These are phyloP conservation scores for Rhizopus sp. DNA, from an alignment of 371 early-diverging fungal species.

Conservation along the genomic window DNA sequence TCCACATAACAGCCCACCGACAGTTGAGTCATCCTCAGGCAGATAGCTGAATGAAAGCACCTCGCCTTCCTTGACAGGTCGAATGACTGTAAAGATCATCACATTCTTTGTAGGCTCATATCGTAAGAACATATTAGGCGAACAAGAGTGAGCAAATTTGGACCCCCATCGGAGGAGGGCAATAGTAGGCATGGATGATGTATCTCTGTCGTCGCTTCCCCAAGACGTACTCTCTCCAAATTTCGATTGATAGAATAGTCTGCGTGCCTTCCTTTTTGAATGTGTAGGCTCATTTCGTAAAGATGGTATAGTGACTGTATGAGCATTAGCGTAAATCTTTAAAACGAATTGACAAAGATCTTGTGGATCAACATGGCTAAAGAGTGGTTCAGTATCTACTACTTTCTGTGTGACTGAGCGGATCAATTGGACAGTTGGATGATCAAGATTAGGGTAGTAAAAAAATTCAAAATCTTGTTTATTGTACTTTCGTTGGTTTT, in stretches of 20 bases:
- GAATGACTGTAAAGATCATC: constrained; percentile 43
- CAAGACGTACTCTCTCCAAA: constrained; percentile 27
- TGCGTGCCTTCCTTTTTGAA: constrained; percentile 23
- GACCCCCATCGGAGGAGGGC: constrained; percentile 47
- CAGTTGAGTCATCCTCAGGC: constrained; percentile 44
- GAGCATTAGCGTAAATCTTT: constrained; percentile 54
- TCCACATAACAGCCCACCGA: constrained; percentile 49
- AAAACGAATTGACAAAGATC: constrained; percentile 39
- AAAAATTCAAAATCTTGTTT: constrained; percentile 40
- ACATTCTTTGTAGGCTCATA: constrained; percentile 35
- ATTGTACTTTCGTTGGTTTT: constrained; percentile 10
- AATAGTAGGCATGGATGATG: constrained; percentile 26
- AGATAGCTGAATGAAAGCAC: constrained; percentile 47
- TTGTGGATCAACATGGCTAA: constrained; percentile 26
- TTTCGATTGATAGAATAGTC: constrained; percentile 25
- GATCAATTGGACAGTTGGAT: constrained; percentile 35
- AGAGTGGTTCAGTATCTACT: constrained; percentile 22
- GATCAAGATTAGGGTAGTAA: constrained; percentile 40
- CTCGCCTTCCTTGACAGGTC: constrained; percentile 32
- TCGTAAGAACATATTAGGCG: constrained; percentile 50
- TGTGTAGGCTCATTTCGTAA: constrained; percentile 35
- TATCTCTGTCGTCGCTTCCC: constrained; percentile 17
- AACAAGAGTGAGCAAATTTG: constrained; percentile 51
- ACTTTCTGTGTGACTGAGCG: constrained; percentile 17
- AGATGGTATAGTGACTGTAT: constrained; percentile 38